These are phyloP conservation scores for Lachnum nothofagi DNA, from an alignment of 2,329 filamentous ascomycete genomes.

Conservation along the genomic window DNA sequence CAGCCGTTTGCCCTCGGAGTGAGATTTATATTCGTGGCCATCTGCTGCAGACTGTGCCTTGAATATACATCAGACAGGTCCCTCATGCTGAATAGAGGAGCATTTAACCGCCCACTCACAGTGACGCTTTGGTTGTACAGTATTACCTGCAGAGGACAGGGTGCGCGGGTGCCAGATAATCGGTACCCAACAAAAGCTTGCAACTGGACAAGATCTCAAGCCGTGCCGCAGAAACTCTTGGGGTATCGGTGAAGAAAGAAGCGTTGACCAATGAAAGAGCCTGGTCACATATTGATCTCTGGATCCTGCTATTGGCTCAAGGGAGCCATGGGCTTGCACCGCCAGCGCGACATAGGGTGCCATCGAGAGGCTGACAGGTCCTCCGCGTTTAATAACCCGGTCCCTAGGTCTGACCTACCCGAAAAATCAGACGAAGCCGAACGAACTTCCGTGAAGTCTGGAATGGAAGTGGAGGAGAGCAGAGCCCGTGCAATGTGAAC, in stretches of 20 bases:
- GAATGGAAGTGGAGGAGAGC: background rate
- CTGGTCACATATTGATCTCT: background rate
- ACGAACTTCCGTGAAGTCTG: background rate
- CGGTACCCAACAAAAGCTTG: conserved; percentile 6
- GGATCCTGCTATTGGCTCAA: background rate
- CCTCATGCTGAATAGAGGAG: background rate
- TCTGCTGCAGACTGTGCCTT: background rate
- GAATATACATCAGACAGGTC: background rate
- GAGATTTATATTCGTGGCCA: background rate
- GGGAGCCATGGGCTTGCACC: background rate
- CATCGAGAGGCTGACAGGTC: too few species aligned
- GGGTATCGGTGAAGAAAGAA: background rate
- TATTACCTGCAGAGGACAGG: background rate
- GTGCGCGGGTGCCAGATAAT: background rate
- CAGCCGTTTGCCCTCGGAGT: background rate
- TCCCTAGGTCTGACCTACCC: background rate
- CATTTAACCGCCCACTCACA: background rate
- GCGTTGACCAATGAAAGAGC: background rate
- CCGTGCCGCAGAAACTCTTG: conserved; percentile 4
- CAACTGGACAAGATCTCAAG: conserved; percentile 1
- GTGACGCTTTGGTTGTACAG: background rate
- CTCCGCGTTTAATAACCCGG: background rate
- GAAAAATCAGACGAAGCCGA: background rate
- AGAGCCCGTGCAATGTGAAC: background rate
- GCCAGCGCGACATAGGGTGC: background rate